Percentiles rank a stretch among this genome's conserved stretches.
Evolutionary conservation across 129 eudicot genomes (phyloP).

Genomic region (Flaveria brownii): DNA sequence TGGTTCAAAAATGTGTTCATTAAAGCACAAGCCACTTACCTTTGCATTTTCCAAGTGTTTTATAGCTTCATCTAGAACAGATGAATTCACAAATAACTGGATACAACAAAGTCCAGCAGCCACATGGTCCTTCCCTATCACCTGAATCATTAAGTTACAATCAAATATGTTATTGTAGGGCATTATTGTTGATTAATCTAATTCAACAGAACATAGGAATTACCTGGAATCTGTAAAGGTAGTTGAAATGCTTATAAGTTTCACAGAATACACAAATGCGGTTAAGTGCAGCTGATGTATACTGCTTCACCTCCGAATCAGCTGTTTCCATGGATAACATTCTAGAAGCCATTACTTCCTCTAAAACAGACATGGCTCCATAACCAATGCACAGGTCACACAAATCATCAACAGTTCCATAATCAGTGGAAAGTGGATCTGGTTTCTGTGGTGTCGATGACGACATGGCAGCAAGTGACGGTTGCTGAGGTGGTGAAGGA

Average conservation of each 20-base stretch:
- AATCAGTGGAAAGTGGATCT: constrained; percentile 83
- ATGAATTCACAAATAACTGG: constrained; percentile 88
- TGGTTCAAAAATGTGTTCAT: neutral
- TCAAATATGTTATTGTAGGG: constrained; percentile 7
- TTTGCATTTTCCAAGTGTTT: constrained; percentile 88
- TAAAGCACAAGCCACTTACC: constrained; percentile 39
- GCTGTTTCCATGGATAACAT: constrained; percentile 38
- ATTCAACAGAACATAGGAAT: neutral
- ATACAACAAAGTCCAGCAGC: constrained; percentile 99
- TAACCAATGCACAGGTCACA: constrained; percentile 87
- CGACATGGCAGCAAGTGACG: constrained; percentile 52
- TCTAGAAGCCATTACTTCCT: constrained; percentile 81
- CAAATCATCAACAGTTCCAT: constrained; percentile 83
- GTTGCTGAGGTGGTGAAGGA: constrained; percentile 78
- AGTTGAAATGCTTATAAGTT: constrained; percentile 87
- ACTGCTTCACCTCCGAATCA: constrained; percentile 60
- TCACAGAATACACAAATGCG: constrained; percentile 91
- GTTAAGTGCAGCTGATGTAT: constrained; percentile 71
- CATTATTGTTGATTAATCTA: neutral
- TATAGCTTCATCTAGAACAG: constrained; percentile 86
- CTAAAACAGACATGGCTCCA: constrained; percentile 87
- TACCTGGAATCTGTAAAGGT: constrained; percentile 88
- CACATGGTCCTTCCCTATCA: constrained; percentile 90
- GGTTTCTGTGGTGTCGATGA: constrained; percentile 88
- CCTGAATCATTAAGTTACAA: constrained; percentile 48